These are phyloP conservation scores for Lachnum nothofagi DNA, from an alignment of 2,329 filamentous ascomycete species.

Conservation along the genomic window DNA sequence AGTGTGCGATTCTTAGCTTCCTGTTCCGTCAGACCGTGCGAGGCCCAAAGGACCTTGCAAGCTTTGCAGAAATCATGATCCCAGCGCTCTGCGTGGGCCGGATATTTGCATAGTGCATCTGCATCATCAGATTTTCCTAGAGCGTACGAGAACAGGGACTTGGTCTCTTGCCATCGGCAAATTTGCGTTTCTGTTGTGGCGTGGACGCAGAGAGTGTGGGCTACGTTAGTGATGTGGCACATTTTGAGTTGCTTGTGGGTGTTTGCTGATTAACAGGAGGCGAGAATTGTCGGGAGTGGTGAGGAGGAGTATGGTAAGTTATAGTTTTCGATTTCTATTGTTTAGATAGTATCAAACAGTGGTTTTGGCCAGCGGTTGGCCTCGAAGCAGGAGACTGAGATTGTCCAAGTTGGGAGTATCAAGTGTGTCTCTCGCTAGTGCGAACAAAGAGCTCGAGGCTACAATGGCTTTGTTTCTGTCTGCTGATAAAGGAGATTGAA, in stretches of 20 bases:
- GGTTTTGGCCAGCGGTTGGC: not conserved
- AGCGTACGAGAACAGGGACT: not conserved
- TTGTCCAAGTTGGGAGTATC: not conserved
- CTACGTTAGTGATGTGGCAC: not conserved
- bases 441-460: not conserved
- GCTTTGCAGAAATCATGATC: not conserved
- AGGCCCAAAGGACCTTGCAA: not conserved
- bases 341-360: not conserved
- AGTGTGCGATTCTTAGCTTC: not conserved
- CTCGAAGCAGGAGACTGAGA: not conserved
- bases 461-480: not conserved
- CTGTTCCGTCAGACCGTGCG: not conserved
- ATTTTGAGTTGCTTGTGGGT: not conserved
- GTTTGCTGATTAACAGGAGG: not conserved
- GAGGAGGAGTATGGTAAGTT: not conserved
- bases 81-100: not conserved
- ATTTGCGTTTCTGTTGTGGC: not conserved
- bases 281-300: not conserved
- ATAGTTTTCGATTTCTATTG: not conserved
- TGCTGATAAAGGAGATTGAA: too few species aligned
- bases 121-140: not conserved
- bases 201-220: not conserved
- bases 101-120: not conserved
- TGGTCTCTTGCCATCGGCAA: not conserved
- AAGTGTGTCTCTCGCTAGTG: not conserved